Evolutionary conservation across 139 green algal genomes (phyloP).

Genomic region (Picochlorum sp.): DNA sequence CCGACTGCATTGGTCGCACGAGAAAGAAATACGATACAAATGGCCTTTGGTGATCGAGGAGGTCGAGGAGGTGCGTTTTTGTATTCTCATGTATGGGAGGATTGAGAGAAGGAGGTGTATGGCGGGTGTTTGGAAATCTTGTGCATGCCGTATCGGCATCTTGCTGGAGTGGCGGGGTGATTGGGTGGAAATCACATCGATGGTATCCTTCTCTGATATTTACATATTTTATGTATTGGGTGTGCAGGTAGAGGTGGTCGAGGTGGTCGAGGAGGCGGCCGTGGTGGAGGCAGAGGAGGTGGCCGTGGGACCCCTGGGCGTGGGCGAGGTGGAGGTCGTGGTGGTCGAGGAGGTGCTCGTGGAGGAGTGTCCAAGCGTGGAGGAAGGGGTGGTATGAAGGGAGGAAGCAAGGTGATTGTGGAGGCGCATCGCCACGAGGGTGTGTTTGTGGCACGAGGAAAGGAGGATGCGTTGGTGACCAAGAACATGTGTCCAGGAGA

Average conservation of each 20-base stretch:
- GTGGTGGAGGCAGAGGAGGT: slow-evolving; percentile 26
- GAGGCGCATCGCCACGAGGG: slow-evolving; percentile 92
- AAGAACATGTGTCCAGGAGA: slow-evolving; percentile 94
- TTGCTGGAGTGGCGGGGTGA: too few species aligned
- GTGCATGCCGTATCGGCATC: too few species aligned
- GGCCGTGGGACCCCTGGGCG: slow-evolving; percentile 28
- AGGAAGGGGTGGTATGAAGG: slow-evolving; percentile 78
- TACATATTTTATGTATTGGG: neutral
- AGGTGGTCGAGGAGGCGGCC: slow-evolving; percentile 8
- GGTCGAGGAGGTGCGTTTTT: too few species aligned
- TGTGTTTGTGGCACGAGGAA: slow-evolving; percentile 96
- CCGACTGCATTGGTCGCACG: too few species aligned
- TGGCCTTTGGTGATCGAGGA: too few species aligned
- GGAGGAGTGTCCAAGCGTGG: slow-evolving; percentile 17
- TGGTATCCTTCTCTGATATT: neutral
- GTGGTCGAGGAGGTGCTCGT: slow-evolving; percentile 6
- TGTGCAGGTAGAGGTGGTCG: slow-evolving; percentile 31
- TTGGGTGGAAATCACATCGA: too few species aligned
- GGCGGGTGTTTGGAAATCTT: too few species aligned
- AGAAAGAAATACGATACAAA: too few species aligned
- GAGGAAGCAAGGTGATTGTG: slow-evolving; percentile 64
- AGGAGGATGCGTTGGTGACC: slow-evolving; percentile 80
- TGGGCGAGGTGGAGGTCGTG: slow-evolving; percentile 30
- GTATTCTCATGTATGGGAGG: too few species aligned
- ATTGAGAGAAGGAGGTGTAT: too few species aligned